Percentiles rank a stretch among this genome's conserved stretches.
These are phyloP conservation scores for Spathaspora passalidarum DNA, from an alignment of 805 yeast genomes.

Conservation along the genomic window DNA sequence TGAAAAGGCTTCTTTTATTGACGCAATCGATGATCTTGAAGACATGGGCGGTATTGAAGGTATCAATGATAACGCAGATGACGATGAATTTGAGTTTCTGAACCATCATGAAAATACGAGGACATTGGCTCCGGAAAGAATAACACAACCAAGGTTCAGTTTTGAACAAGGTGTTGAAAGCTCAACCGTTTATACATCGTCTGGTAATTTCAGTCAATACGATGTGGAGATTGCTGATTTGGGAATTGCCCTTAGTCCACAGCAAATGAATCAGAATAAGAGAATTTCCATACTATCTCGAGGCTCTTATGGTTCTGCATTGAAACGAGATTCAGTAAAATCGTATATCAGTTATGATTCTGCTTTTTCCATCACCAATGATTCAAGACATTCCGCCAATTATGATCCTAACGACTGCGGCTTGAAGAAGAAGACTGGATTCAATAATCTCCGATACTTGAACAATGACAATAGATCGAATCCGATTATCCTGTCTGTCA, in stretches of 20 bases:
- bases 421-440: constrained; percentile 49
- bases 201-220: constrained; percentile 37
- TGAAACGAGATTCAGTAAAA: constrained; percentile 37
- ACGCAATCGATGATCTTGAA: neutral
- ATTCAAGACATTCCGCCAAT: constrained; percentile 12
- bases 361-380: constrained; percentile 38
- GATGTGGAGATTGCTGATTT: constrained; percentile 41
- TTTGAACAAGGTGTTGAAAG: neutral
- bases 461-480: constrained; percentile 10
- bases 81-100: neutral
- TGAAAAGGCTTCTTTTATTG: neutral
- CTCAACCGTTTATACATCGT: constrained; percentile 28
- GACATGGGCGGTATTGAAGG: neutral
- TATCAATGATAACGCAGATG: neutral
- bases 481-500: constrained; percentile 11
- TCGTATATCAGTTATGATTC: constrained; percentile 65
- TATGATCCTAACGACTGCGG: constrained; percentile 12
- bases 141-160: neutral
- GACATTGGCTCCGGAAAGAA: no score
- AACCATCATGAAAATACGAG: no score
- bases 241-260: constrained; percentile 42
- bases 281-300: constrained; percentile 22
- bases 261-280: constrained; percentile 20
- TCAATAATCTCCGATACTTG: constrained; percentile 43
- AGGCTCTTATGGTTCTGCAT: constrained; percentile 29